Conservation (phyloP, 1,284 basidiomycete species). For the Meripilus lineatus region DNA sequence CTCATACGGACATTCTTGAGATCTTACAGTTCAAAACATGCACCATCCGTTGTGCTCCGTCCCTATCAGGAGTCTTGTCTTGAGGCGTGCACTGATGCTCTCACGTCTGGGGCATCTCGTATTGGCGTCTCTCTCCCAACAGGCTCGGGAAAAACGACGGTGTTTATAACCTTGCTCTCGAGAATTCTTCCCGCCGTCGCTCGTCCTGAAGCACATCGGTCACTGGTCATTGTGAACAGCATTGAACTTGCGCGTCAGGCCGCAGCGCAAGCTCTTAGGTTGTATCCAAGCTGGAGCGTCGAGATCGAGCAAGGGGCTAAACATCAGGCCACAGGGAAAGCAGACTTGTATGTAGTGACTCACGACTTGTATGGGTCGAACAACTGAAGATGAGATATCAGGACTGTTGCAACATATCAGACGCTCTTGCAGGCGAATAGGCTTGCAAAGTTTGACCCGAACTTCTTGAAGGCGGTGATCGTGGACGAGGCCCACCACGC, state of each 20-base stretch:
- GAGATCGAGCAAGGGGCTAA: conserved; percentile 90
- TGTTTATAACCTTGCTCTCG: conserved; percentile 80
- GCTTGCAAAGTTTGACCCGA: conserved; percentile 77
- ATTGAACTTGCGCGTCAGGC: conserved; percentile 89
- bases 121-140: conserved; percentile 94
- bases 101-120: conserved; percentile 58
- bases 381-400: conserved; percentile 25
- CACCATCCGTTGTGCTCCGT: conserved; percentile 53
- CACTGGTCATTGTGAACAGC: conserved; percentile 84
- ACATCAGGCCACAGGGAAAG: conserved; percentile 71
- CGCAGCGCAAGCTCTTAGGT: conserved; percentile 61
- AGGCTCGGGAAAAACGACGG: conserved; percentile 90
- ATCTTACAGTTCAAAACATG: conserved; percentile 11
- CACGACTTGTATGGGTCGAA: conserved; percentile 1
- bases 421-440: conserved; percentile 69
- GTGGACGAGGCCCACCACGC: conserved; percentile 96
- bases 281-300: conserved; percentile 74
- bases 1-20: conserved; percentile 8
- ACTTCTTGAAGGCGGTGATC: conserved; percentile 74
- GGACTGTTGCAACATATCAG: conserved; percentile 92
- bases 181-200: conserved; percentile 42
- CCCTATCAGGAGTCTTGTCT: conserved; percentile 92
- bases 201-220: conserved; percentile 44
- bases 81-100: conserved; percentile 70
- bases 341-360: conserved; percentile 68